Base-by-base conservation (phyloP, 108 stramenopile genomes). In the Nannochloropsis gaditana region DNA sequence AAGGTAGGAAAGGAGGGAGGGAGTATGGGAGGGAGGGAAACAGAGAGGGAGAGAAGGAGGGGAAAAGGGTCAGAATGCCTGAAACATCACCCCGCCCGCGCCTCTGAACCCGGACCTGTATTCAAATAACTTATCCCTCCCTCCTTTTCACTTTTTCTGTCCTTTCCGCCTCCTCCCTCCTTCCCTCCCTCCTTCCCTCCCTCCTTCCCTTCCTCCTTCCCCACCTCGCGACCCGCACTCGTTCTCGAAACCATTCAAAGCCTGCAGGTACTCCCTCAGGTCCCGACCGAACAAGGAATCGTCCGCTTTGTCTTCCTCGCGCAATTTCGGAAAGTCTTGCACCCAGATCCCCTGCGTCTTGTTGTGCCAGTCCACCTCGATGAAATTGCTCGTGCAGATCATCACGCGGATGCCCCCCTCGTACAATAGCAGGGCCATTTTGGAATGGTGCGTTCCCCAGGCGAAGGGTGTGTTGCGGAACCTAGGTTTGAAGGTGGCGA, bases 401-500 rank as follows among this genome's bases (percentile, higher is more conserved):
- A 50, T 50, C 47, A 50, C 15, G 11, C 47, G 47, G 11, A 50
- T 0, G 10, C 47, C 47, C 47, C 47, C 59, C 2, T 73, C 8
- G 59, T 73, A 73, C 59, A 15, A 73, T n/a, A 73, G n/a, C 59
- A 73, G n/a, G n/a, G 59, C 59, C 59, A 73, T 73, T 73, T 73
- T 73, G 2, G 59, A 73, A 73, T 73, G 59, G 8, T 73, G 59
- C 8, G 59, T 73, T 0, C 59, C 59, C 59, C 59, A 73, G 15
- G 59, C n/a, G n/a, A 73, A 73, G 19, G 59, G 59, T 8, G 59
- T 73, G 6, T n/a, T n/a, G 15, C n/a, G 15, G 4, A 73, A 73
- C 5, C 8, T 73, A 3, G 59, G 59, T 73, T 73, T 73, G n/a
- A 73, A 73, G 19, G 59, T 73, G 15, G 59, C 59, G 59, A 73